Base-by-base conservation (phyloP, 148 eudicot species). In the Silene conica region DNA sequence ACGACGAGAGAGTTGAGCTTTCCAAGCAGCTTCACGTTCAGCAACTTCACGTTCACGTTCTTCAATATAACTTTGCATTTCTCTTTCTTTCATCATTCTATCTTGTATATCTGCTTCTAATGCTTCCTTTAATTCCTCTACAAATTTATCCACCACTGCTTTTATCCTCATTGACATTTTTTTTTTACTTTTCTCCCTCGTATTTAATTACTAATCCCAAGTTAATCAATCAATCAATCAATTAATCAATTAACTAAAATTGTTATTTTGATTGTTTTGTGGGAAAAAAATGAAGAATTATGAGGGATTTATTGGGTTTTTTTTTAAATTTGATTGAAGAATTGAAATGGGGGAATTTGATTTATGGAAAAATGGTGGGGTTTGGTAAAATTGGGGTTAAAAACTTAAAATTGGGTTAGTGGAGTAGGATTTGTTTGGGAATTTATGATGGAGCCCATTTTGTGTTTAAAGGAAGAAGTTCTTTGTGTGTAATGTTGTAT, bases 21-120 rank as follows among this genome's bases (percentile, higher is more conserved):
- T 96, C 99, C 99, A 96, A 77, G 99, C 97, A 54, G 99, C 88
- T 82, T 96, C 97, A 2, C 99, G 97, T 73, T 96, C 99, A 19
- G 97, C 96, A 48, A 96, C 99, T 46, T 96, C 97, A 26, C 97
- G 90, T 46, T 96, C 97, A 2, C 97, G 88, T 74, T 96, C 99
- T 67, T 90, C 87, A 20, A 96, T 96, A 70, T 96, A 96, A 73
- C 92, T 90, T 85, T 96, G 97, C 97, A 96, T 96, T 87, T 92
- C 99, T 54, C 98, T 84, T 78, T 96, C 99, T 85, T 96, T 96
- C 99, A 96, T 92, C 0, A 92, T 90, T 76, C 97, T 77, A 69
- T 96, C 99, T 70, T 92, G 96, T 25, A 95, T 89, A 70, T 96
- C 99, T 1, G 97, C 99, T 31, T 96, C 96, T 54, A 96, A 69